phyloP scores from a whole-genome alignment of 495 filamentous ascomycete genomes.

The Eremomyces bilateralis region DNA sequence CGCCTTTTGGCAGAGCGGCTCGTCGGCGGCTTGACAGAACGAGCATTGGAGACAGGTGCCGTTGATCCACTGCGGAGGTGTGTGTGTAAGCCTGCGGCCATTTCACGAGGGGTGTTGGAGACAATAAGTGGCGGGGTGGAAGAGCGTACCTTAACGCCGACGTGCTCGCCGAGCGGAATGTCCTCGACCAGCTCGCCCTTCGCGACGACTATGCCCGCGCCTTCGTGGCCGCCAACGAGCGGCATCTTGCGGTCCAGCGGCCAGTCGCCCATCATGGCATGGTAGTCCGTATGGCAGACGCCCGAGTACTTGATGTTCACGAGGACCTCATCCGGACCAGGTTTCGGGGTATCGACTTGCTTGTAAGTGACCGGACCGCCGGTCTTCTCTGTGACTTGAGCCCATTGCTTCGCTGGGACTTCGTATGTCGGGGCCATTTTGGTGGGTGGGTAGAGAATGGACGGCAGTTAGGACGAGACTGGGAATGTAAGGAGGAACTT shows the following conservation, averaged over 20 bases:
- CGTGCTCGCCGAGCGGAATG: constrained; percentile 36
- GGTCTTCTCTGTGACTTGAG: constrained; percentile 60
- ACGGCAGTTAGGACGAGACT: too few relatives aligned
- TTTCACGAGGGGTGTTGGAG: neutral
- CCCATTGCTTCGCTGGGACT: constrained; percentile 64
- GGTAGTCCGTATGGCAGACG: constrained; percentile 70
- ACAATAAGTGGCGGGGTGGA: neutral
- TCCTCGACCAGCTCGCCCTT: constrained; percentile 50
- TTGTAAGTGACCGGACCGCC: constrained; percentile 60
- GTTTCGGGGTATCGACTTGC: constrained; percentile 55
- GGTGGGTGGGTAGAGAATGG: too few relatives aligned
- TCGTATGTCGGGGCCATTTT: too few relatives aligned
- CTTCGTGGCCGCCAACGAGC: constrained; percentile 89
- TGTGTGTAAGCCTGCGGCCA: neutral
- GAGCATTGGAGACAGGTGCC: constrained; percentile 56
- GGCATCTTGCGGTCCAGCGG: constrained; percentile 56
- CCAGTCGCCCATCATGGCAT: constrained; percentile 80
- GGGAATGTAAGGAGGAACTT: too few relatives aligned
- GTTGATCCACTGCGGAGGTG: constrained; percentile 46
- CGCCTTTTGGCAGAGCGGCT: constrained; percentile 54
- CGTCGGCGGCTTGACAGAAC: constrained; percentile 56
- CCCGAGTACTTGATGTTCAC: constrained; percentile 84
- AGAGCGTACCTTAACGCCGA: constrained; percentile 41
- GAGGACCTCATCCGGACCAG: constrained; percentile 71
- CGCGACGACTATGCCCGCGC: constrained; percentile 63